Conservation (phyloP, 73 alveolate species). For the Uronychia setigera region DNA sequence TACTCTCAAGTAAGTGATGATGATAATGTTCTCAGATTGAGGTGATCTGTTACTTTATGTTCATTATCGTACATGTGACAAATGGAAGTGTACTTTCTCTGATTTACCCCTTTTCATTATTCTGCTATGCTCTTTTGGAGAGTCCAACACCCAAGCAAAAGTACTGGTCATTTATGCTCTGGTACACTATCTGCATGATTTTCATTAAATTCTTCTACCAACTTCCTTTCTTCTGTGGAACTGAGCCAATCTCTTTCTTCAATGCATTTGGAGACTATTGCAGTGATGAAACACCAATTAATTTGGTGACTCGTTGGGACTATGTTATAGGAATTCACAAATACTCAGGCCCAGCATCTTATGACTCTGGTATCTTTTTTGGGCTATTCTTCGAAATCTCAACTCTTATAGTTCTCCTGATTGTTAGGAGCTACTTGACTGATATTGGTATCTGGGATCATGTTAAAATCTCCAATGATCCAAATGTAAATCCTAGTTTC, state of each 20-base stretch:
- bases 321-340: conserved; percentile 68
- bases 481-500: conserved; percentile 59
- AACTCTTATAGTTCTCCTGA: conserved; percentile 37
- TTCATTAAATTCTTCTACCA: conserved; percentile 59
- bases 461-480: conserved; percentile 38
- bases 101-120: conserved; percentile 50
- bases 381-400: conserved; percentile 55
- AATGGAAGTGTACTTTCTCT: conserved; percentile 61
- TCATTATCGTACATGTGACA: conserved; percentile 7
- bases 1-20: conserved; percentile 5
- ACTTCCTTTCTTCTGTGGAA: conserved; percentile 73
- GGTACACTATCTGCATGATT: conserved; percentile 45
- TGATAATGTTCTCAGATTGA: not conserved
- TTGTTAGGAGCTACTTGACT: conserved; percentile 41
- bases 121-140: conserved; percentile 62
- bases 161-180: conserved; percentile 57
- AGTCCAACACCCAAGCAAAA: conserved; percentile 61
- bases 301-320: conserved; percentile 59
- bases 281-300: conserved; percentile 28
- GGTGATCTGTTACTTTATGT: conserved; percentile 9
- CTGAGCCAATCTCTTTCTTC: conserved; percentile 57
- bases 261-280: conserved; percentile 41
- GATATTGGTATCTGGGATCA: conserved; percentile 73
- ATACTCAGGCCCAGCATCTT: conserved; percentile 62
- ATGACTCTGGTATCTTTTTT: conserved; percentile 41